Conservation (phyloP, 257 asterid genomes). For the Nicotiana knightiana region DNA sequence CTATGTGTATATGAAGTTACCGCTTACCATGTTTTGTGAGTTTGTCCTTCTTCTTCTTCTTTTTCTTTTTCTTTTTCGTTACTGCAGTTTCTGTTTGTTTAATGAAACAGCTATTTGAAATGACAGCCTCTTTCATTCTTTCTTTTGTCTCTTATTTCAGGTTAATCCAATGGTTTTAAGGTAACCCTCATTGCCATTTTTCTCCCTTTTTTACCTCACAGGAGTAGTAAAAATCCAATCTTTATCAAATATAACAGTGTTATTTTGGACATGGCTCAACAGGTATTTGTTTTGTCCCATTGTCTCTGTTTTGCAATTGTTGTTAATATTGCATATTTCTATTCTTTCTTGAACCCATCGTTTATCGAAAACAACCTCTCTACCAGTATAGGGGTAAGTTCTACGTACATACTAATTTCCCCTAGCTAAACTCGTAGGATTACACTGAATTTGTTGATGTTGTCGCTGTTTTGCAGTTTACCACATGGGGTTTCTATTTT, state of each 20-base stretch:
- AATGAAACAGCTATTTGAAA: slow-evolving; percentile 7
- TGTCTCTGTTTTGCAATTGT: neutral
- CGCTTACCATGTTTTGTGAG: neutral
- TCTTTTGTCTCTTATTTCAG: slow-evolving; percentile 6
- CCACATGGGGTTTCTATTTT: neutral
- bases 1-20: slow-evolving; percentile 3
- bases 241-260: slow-evolving; percentile 4
- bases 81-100: neutral
- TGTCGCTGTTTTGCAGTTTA: neutral
- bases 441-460: no score
- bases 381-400: no score
- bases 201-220: neutral
- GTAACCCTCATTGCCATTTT: neutral
- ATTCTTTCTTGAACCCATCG: no score
- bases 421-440: no score
- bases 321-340: no score
- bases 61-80: neutral
- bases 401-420: accelerated
- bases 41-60: neutral
- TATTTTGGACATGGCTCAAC: slow-evolving; percentile 18
- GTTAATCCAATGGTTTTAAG: slow-evolving; percentile 8
- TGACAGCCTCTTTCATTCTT: neutral
- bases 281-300: slow-evolving; percentile 13
- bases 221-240: neutral
- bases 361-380: no score